Evolutionary conservation across 1,139 yeast genomes (phyloP).

Genomic region (Debaryomycetaceae sp.): DNA sequence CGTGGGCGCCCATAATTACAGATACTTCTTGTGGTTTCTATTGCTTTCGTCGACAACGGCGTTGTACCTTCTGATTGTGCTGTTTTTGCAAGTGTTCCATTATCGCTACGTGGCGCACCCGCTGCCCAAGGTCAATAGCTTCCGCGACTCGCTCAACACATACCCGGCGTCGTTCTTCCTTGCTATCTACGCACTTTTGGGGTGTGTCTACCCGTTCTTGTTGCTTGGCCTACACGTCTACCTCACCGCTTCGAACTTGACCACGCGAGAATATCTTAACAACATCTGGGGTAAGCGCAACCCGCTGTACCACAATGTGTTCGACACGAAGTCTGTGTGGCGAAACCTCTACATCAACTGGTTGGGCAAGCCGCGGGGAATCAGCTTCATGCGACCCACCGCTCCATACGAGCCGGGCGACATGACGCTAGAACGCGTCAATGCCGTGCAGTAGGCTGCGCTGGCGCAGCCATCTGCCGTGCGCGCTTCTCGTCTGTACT

Average conservation of each 20-base stretch:
- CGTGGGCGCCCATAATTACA: conserved; percentile 32
- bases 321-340: conserved; percentile 29
- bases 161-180: conserved; percentile 47
- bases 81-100: conserved; percentile 28
- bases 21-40: conserved; percentile 39
- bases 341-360: conserved; percentile 45
- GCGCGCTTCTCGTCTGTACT: no score
- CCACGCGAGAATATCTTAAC: conserved; percentile 65
- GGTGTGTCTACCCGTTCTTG: conserved; percentile 50
- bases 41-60: conserved; percentile 20
- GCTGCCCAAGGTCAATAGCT: conserved; percentile 10
- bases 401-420: conserved; percentile 39
- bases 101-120: conserved; percentile 12
- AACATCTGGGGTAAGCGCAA: conserved; percentile 21
- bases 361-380: conserved; percentile 47
- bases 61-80: conserved; percentile 18
- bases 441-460: conserved; percentile 18
- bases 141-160: conserved; percentile 19
- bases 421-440: conserved; percentile 31
- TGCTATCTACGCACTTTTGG: conserved; percentile 40
- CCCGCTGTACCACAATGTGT: conserved; percentile 38
- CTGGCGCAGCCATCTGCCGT: no score
- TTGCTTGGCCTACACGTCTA: conserved; percentile 51
- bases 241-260: conserved; percentile 54
- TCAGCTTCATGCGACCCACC: conserved; percentile 32